Evolutionary conservation across 176 grass and related monocot species (phyloP).

Genomic region (Musa schizocarpa): DNA sequence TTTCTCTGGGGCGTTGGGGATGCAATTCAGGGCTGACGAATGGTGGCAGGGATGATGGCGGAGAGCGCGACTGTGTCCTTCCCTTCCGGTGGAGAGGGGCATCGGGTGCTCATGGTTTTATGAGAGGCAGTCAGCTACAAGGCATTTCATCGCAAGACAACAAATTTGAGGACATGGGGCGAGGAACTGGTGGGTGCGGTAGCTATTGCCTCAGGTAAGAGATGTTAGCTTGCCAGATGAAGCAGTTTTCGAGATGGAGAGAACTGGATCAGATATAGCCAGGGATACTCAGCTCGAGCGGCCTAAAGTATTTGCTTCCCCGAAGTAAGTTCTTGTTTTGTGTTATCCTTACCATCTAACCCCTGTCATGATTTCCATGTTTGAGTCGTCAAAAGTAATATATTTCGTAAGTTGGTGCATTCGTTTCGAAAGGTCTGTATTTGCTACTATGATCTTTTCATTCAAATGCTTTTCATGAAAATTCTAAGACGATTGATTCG

Average conservation of each 20-base stretch:
- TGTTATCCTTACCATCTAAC: slow-evolving; percentile 1
- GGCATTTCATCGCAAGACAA: background rate
- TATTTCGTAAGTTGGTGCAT: background rate
- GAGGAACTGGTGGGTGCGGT: background rate
- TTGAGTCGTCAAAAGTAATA: background rate
- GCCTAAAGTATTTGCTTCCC: slow-evolving; percentile 50
- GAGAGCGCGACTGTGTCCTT: background rate
- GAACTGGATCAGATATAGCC: slow-evolving; percentile 10
- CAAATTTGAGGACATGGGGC: background rate
- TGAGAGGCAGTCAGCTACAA: background rate
- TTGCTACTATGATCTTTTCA: background rate
- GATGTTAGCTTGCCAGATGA: background rate
- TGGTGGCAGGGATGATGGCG: background rate
- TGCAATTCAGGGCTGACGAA: slow-evolving; percentile 23
- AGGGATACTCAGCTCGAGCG: slow-evolving; percentile 70
- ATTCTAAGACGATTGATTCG: background rate
- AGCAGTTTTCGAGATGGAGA: background rate
- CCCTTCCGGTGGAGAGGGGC: background rate
- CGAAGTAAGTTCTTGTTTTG: slow-evolving; percentile 49
- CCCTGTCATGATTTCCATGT: background rate
- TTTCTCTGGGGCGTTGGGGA: slow-evolving; percentile 40
- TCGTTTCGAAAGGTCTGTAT: background rate
- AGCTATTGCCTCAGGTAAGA: background rate
- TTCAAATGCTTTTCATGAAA: background rate
- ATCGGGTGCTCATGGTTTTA: background rate